These are phyloP conservation scores for Rickenella mellea DNA, from an alignment of 768 basidiomycete species.

Conservation along the genomic window DNA sequence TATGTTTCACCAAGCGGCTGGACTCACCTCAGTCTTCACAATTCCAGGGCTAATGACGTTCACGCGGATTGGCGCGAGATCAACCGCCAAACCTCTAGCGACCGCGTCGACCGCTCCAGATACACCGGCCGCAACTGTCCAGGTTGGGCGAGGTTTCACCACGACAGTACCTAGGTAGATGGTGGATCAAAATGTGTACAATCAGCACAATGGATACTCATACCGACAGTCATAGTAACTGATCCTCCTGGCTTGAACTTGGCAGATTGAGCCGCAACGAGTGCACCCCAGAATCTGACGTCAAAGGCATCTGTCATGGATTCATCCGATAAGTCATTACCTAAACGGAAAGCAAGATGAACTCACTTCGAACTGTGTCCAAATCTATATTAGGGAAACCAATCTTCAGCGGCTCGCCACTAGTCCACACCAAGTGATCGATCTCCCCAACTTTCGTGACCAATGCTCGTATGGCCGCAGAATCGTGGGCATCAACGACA, in stretches of 20 bases:
- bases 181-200: not conserved
- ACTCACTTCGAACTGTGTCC: not conserved
- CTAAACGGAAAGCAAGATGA: not conserved
- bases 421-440: constrained; percentile 9
- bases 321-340: not conserved
- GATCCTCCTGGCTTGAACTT: constrained; percentile 8
- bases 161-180: constrained; percentile 5
- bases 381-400: constrained; percentile 4
- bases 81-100: constrained; percentile 10
- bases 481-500: constrained; percentile 2
- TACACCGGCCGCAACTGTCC: constrained; percentile 8
- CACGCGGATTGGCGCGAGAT: constrained; percentile 12
- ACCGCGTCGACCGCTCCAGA: constrained; percentile 9
- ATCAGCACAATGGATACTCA: not conserved
- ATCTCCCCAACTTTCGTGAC: constrained; percentile 6
- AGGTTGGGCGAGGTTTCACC: constrained; percentile 4
- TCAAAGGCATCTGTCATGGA: constrained; percentile 5
- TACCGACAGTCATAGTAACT: constrained; percentile 7
- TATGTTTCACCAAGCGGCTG: not conserved
- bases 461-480: constrained; percentile 1
- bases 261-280: constrained; percentile 6
- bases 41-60: constrained; percentile 9
- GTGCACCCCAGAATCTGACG: constrained; percentile 10
- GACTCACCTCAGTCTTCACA: constrained; percentile 9
- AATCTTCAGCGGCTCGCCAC: constrained; percentile 4